Evolutionary conservation across 2,329 filamentous ascomycete genomes (phyloP).

Genomic region (Meredithiella fracta): DNA sequence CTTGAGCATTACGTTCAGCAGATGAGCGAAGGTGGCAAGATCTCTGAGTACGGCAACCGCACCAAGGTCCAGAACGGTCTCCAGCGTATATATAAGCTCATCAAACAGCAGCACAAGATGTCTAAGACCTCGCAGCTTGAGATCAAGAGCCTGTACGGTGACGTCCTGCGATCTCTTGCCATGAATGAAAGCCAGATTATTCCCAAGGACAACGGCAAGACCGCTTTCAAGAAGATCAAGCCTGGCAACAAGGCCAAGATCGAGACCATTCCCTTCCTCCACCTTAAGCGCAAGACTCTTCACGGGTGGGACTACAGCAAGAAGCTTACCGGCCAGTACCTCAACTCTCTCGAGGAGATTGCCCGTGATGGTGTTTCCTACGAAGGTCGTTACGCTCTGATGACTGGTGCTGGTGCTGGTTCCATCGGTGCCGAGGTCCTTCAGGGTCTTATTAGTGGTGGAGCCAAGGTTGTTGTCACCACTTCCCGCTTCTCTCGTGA

Average conservation of each 20-base stretch:
- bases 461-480: constrained; percentile 90
- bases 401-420: constrained; percentile 95
- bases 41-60: constrained; percentile 94
- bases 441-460: constrained; percentile 88
- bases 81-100: constrained; percentile 90
- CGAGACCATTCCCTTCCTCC: constrained; percentile 93
- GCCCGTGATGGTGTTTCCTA: constrained; percentile 80
- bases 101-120: constrained; percentile 94
- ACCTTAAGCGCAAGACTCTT: constrained; percentile 83
- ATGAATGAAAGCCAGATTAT: constrained; percentile 99
- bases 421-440: constrained; percentile 96
- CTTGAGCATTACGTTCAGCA: constrained; percentile 96
- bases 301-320: constrained; percentile 99
- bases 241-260: constrained; percentile 68
- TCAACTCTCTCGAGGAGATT: constrained; percentile 80
- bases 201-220: constrained; percentile 65
- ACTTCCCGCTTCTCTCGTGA: constrained; percentile 92
- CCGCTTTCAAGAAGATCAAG: constrained; percentile 33
- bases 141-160: constrained; percentile 87
- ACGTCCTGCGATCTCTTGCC: constrained; percentile 79
- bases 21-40: constrained; percentile 96
- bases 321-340: constrained; percentile 84
- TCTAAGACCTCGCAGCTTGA: constrained; percentile 92
- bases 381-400: constrained; percentile 86
- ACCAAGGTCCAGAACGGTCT: constrained; percentile 97